These are phyloP conservation scores for Penicillium egyptiacum DNA, from an alignment of 495 filamentous ascomycete genomes.

Conservation along the genomic window DNA sequence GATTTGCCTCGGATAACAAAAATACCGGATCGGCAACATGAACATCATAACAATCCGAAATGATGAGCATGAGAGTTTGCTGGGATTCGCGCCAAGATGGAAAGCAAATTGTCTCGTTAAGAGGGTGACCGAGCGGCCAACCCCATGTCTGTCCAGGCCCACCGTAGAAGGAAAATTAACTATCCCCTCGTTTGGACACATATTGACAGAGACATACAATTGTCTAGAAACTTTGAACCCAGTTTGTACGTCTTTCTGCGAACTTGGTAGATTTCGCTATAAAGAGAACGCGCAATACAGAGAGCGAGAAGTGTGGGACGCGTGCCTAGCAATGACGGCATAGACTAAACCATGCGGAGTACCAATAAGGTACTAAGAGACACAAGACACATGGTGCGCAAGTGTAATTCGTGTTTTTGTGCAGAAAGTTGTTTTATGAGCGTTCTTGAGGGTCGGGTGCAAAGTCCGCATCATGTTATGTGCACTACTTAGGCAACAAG, in stretches of 20 bases:
- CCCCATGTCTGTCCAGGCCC: slow-evolving; percentile 13
- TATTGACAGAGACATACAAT: background rate
- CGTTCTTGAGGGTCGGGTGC: background rate
- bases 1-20: slow-evolving; percentile 7
- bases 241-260: background rate
- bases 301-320: slow-evolving; percentile 24
- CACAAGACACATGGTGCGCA: slow-evolving; percentile 1
- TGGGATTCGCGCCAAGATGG: slow-evolving; percentile 20
- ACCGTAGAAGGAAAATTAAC: background rate
- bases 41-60: slow-evolving; percentile 15
- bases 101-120: slow-evolving; percentile 13
- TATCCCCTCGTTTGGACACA: background rate
- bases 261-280: background rate
- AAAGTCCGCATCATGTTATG: background rate
- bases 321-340: slow-evolving; percentile 30
- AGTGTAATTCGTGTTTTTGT: slow-evolving; percentile 12
- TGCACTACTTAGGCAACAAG: background rate
- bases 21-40: slow-evolving; percentile 25
- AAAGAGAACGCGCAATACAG: slow-evolving; percentile 8
- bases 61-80: slow-evolving; percentile 17
- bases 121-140: slow-evolving; percentile 21
- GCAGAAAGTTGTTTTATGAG: slow-evolving; percentile 4
- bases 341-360: slow-evolving; percentile 21
- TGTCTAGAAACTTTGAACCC: background rate
- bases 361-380: slow-evolving; percentile 9